phyloP scores from a whole-genome alignment of 176 grass and related monocot species.

The Raddia guianensis region DNA sequence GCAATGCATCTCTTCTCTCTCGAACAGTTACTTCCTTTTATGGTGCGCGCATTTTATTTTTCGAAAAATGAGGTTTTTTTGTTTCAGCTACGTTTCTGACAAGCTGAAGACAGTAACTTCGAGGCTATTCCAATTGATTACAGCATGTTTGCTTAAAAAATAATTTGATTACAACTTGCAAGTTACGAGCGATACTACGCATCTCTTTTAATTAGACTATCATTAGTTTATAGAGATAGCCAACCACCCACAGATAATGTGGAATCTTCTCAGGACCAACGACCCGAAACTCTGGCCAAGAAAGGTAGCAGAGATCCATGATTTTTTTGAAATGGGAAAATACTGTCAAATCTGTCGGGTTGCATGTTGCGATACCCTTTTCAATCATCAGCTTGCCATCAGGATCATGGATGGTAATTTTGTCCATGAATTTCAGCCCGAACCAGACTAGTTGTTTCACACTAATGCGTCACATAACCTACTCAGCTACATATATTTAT shows the following conservation, averaged over 20 bases:
- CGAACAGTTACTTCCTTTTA: background rate
- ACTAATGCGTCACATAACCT: background rate
- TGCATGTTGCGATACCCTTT: background rate
- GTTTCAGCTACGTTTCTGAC: background rate
- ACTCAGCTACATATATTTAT: background rate
- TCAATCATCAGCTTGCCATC: background rate
- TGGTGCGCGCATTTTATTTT: background rate
- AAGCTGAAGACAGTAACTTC: background rate
- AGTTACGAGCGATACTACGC: background rate
- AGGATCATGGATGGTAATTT: background rate
- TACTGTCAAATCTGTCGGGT: constrained; percentile 7
- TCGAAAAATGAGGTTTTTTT: no score
- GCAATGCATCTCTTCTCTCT: no score
- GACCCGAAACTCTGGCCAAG: background rate
- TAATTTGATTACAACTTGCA: background rate
- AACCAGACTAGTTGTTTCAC: background rate
- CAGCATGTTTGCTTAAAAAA: background rate
- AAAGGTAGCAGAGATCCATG: background rate
- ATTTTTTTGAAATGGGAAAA: background rate
- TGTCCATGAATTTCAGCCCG: background rate
- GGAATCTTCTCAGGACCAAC: constrained; percentile 27
- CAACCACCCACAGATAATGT: background rate
- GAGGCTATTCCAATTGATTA: background rate
- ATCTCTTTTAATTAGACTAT: constrained; percentile 12
- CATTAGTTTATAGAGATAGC: constrained; percentile 19